Base-by-base conservation (phyloP, 2,329 filamentous ascomycete species). In the Didymella pomorum region DNA sequence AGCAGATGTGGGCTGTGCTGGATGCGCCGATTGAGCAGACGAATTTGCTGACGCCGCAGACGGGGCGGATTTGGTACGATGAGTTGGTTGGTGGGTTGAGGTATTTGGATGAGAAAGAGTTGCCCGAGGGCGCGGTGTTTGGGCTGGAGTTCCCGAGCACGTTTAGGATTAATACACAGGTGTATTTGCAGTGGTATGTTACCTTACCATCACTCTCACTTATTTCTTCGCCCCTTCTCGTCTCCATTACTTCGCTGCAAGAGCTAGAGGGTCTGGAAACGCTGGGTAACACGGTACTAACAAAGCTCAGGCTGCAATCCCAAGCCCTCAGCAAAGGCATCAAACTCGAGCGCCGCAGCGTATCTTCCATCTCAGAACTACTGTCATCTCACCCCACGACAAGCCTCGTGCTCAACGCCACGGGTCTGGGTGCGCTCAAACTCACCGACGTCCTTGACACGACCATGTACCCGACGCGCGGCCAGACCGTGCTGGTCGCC, bases 401-500 rank as follows among this genome's bases (percentile, higher is more conserved):
- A 1, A 86, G 91, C 63, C 76, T 96, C 2, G 80, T 97, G 1
- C 80, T 98, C 65, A 98, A 98, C 73, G 91, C 91, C 67, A 93
- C 93, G 0, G 95, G 93, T 0, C 80, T 98, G 5, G 86, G 89
- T 10, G 89, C 93, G 0, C 84, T 85, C 42, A 86, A 84, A 52
- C 86, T 98, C 1, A 91, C 90, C n/a, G 95, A 95, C 39, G 93
- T 98, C 0, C 81, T 84, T 72, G 94, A 98, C 71, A 78, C 80
- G 47, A 84, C 83, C 4, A 83, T 98, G 64, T 84, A 88, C 55
- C 94, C 95, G 1, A 78, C 77, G 0, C 87, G 95, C 2, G 94
- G 93, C 1, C 94, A 98, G 78, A 87, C 91, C 4, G 88, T 96
- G 0, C 77, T 97, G 0, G 91, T 97, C 7, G 76, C 79, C 18